Conservation (phyloP, 2,329 filamentous ascomycete species). For the Thielaviopsis euricoi region DNA sequence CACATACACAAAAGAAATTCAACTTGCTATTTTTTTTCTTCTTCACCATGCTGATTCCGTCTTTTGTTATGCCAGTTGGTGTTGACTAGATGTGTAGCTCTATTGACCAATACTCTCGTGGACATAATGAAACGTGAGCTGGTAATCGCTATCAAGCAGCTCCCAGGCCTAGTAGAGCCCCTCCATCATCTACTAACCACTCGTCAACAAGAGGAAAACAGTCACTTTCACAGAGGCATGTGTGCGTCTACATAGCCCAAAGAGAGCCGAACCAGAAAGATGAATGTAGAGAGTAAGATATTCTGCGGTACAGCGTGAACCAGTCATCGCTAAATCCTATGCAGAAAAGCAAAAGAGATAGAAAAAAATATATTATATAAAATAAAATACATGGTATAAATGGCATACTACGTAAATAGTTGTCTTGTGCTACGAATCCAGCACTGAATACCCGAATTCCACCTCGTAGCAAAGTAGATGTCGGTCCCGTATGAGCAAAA, state of each 20-base stretch:
- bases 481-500: neutral
- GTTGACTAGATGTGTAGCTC: too few species aligned
- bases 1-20: conserved; percentile 4
- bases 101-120: too few species aligned
- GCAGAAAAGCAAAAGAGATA: neutral
- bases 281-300: too few species aligned
- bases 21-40: neutral
- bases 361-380: neutral
- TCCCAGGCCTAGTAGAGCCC: too few species aligned
- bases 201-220: too few species aligned
- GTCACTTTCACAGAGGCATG: too few species aligned
- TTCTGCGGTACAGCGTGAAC: neutral
- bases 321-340: neutral
- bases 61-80: too few species aligned
- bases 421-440: neutral
- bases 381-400: neutral
- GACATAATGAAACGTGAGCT: too few species aligned
- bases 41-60: too few species aligned
- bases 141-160: too few species aligned
- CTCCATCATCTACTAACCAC: too few species aligned
- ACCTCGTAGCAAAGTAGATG: neutral
- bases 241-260: neutral
- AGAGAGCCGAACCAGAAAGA: too few species aligned
- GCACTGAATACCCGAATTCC: neutral
- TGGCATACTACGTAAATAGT: neutral